Conservation (phyloP, 495 filamentous ascomycete genomes). For the Penicillium cosmopolitanum region DNA sequence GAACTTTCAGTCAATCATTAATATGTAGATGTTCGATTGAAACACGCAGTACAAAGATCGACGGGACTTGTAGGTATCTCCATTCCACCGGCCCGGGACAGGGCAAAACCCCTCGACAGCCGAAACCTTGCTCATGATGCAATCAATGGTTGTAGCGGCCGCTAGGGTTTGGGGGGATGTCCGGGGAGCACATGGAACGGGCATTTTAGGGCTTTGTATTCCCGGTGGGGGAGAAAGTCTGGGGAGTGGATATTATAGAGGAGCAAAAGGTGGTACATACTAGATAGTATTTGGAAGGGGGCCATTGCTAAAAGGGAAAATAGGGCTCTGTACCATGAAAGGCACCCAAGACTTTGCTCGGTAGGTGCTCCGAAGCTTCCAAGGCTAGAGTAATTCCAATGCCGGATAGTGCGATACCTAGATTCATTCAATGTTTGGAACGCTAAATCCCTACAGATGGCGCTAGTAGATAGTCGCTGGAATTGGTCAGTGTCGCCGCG, state of each 20-base stretch:
- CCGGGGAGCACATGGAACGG: not conserved
- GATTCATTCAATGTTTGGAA: constrained; percentile 19
- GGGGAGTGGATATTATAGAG: not conserved
- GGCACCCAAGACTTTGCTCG: constrained; percentile 3
- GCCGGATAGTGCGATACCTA: constrained; percentile 7
- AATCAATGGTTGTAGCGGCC: not conserved
- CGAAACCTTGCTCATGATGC: not conserved
- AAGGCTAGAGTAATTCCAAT: constrained; percentile 10
- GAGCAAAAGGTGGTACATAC: too few relatives aligned
- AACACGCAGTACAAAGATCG: constrained; percentile 1
- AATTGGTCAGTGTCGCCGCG: not conserved
- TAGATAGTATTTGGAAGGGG: too few relatives aligned
- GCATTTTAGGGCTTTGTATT: constrained; percentile 6
- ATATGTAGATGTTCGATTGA: not conserved
- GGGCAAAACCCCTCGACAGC: not conserved
- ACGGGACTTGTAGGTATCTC: not conserved
- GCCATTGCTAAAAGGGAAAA: not conserved
- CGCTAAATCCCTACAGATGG: constrained; percentile 26
- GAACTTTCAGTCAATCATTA: not conserved
- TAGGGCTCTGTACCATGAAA: not conserved
- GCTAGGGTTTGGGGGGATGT: not conserved
- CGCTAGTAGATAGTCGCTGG: constrained; percentile 10
- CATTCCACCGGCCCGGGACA: not conserved
- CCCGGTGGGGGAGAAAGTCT: not conserved
- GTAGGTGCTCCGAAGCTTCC: constrained; percentile 10